These are phyloP conservation scores for Lenwebbia sp. DNA, from an alignment of 345 rosid genomes.

Conservation along the genomic window DNA sequence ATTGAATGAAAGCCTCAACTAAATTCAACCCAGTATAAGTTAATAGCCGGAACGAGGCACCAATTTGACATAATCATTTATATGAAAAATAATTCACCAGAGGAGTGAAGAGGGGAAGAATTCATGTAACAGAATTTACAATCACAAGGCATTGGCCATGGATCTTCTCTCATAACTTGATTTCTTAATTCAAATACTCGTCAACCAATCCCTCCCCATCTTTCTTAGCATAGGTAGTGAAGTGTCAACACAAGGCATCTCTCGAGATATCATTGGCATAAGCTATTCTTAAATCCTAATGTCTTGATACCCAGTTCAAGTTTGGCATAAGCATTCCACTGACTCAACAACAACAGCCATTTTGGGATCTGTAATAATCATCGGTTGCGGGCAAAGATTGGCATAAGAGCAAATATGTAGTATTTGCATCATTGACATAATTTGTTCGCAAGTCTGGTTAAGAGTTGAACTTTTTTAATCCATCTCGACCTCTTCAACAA, in stretches of 20 bases:
- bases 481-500: neutral
- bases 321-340: neutral
- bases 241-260: neutral
- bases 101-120: neutral
- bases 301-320: neutral
- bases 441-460: neutral
- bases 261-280: neutral
- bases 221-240: neutral
- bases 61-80: neutral
- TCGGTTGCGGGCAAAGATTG: neutral
- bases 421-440: neutral
- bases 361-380: neutral
- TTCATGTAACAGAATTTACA: neutral
- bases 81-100: neutral
- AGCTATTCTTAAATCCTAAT: neutral
- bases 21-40: neutral
- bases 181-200: neutral
- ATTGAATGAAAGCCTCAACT: neutral
- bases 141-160: neutral
- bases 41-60: neutral
- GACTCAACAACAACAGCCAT: neutral
- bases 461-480: neutral
- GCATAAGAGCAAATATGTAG: neutral
- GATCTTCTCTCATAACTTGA: neutral
- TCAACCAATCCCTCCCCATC: neutral